Conservation (phyloP, 805 yeast species). For the Wickerhamomyces chaumierensis region DNA sequence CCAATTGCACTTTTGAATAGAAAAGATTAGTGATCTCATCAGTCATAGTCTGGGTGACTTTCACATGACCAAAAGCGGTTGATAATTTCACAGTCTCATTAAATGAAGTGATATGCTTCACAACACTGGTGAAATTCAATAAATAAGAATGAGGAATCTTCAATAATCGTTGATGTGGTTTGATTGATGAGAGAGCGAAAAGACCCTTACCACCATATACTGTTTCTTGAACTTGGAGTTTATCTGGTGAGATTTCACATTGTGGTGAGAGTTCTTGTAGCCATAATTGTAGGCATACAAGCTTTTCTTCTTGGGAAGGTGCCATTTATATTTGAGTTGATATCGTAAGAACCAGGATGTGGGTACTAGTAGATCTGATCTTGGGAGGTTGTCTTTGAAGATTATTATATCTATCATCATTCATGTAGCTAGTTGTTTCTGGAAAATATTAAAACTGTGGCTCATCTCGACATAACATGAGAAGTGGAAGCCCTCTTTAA, state of each 20-base stretch:
- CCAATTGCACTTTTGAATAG: conserved; percentile 10
- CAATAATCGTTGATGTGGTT: conserved; percentile 32
- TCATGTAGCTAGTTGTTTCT: too few species aligned
- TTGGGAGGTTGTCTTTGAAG: too few species aligned
- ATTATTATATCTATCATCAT: too few species aligned
- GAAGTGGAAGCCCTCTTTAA: too few species aligned
- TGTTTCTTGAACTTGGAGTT: conserved; percentile 26
- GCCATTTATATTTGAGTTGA: too few species aligned
- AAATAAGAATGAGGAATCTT: conserved; percentile 47
- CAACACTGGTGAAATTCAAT: conserved; percentile 44
- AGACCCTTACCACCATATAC: conserved; percentile 55
- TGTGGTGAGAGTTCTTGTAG: background rate
- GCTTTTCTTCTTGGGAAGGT: background rate
- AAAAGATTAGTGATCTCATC: conserved; percentile 6
- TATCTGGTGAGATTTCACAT: background rate
- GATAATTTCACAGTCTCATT: conserved; percentile 3
- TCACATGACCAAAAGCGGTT: conserved; percentile 4
- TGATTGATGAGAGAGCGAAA: conserved; percentile 28
- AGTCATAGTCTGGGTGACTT: conserved; percentile 11
- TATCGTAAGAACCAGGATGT: too few species aligned
- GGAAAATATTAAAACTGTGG: too few species aligned
- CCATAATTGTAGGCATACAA: background rate
- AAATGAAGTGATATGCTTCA: conserved; percentile 26
- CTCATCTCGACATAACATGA: too few species aligned
- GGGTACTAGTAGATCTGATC: too few species aligned